phyloP scores from a whole-genome alignment of 257 asterid genomes.

The Echites panduratus region DNA sequence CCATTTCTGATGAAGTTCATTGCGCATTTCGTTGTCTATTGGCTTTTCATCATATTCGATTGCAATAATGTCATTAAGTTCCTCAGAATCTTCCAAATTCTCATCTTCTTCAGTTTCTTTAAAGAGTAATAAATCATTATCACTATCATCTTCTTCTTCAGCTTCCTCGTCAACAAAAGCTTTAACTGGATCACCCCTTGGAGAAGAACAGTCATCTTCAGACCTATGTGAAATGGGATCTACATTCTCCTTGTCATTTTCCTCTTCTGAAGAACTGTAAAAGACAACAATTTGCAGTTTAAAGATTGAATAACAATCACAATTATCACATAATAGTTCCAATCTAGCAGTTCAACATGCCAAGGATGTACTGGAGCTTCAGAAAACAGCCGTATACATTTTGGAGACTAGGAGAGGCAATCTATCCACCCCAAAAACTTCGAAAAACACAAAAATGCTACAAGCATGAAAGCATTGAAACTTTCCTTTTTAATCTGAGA shows the following conservation, averaged over 20 bases:
- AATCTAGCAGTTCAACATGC: background rate
- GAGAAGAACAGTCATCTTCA: conserved; percentile 30
- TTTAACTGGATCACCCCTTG: conserved; percentile 61
- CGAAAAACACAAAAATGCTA: background rate
- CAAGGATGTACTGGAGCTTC: background rate
- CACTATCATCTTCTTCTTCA: conserved; percentile 92
- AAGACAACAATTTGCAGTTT: conserved; percentile 12
- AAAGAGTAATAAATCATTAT: conserved; percentile 46
- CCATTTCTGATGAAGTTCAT: conserved; percentile 94
- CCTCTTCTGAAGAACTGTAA: conserved; percentile 81
- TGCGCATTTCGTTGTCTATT: conserved; percentile 57
- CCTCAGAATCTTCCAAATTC: conserved; percentile 65
- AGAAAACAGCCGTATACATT: background rate
- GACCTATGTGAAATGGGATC: conserved; percentile 33
- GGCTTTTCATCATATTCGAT: conserved; percentile 58
- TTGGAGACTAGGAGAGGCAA: background rate
- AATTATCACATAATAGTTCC: conserved; percentile 4
- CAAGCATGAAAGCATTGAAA: background rate
- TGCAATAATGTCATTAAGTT: conserved; percentile 75
- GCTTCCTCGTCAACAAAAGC: conserved; percentile 90
- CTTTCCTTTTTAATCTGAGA: background rate
- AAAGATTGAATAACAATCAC: background rate
- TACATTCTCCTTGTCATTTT: conserved; percentile 61
- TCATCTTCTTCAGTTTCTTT: conserved; percentile 68
- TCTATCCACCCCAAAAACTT: background rate